Conservation (phyloP, 208 protist genomes). For the Trypanosoma boissoni region DNA sequence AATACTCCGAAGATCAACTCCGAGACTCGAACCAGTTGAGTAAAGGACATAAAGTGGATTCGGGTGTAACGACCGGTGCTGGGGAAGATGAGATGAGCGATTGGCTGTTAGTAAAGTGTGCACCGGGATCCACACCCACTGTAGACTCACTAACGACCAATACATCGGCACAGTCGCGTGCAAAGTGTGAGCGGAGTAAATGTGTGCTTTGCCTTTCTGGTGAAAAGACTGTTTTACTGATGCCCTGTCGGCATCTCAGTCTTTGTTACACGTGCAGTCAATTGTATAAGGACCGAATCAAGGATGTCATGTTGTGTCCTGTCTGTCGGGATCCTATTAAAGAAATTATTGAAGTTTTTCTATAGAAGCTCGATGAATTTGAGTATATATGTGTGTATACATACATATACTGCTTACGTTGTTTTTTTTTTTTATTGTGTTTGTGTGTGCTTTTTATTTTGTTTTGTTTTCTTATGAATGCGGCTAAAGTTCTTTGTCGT, state of each 20-base stretch:
- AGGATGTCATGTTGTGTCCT: constrained; percentile 49
- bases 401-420: not conserved
- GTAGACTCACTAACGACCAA: not conserved
- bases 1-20: not conserved
- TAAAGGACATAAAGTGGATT: no score
- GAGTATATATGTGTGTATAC: not conserved
- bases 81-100: not conserved
- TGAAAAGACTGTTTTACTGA: constrained; percentile 32
- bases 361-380: constrained; percentile 8
- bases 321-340: constrained; percentile 36
- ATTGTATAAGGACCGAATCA: constrained; percentile 34
- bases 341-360: constrained; percentile 33
- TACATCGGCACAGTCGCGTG: not conserved
- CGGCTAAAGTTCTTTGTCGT: not conserved
- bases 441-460: not conserved
- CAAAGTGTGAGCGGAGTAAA: not conserved
- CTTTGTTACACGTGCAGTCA: constrained; percentile 49
- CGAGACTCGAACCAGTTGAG: not conserved
- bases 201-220: constrained; percentile 54
- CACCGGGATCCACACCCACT: not conserved
- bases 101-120: not conserved
- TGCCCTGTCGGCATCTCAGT: constrained; percentile 64
- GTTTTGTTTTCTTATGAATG: no score
- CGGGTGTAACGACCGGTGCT: no score
- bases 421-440: not conserved